Conservation (phyloP, 805 yeast species). For the Osmozyma mogii region DNA sequence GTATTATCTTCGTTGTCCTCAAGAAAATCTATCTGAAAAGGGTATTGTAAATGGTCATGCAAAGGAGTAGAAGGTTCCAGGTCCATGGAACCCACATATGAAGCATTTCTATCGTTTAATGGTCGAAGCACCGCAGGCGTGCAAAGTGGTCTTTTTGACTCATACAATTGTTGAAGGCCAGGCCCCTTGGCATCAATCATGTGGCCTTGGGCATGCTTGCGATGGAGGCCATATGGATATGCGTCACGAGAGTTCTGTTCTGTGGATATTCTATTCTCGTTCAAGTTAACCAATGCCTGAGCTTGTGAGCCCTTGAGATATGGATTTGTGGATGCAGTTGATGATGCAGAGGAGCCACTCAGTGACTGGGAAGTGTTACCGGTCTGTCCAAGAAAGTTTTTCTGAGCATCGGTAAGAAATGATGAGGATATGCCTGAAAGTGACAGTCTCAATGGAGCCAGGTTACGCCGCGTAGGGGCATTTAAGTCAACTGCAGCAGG, state of each 20-base stretch:
- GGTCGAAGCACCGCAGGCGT: conserved; percentile 49
- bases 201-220: too few species aligned
- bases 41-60: neutral
- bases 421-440: neutral
- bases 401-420: too few species aligned
- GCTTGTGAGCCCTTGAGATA: too few species aligned
- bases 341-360: too few species aligned
- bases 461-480: conserved; percentile 11
- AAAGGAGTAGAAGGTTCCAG: neutral
- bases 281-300: too few species aligned
- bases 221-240: too few species aligned
- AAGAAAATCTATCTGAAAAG: neutral
- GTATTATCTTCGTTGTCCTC: neutral
- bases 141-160: conserved; percentile 38
- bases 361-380: too few species aligned
- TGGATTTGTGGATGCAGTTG: too few species aligned
- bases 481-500: conserved; percentile 12
- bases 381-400: too few species aligned
- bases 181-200: conserved; percentile 4
- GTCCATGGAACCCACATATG: neutral
- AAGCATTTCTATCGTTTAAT: too few species aligned
- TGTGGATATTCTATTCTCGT: too few species aligned
- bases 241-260: too few species aligned
- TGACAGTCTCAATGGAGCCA: conserved; percentile 8
- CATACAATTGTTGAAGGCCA: conserved; percentile 33